phyloP scores from a whole-genome alignment of 1,139 yeast genomes.

The Debaryomyces robertsiae region DNA sequence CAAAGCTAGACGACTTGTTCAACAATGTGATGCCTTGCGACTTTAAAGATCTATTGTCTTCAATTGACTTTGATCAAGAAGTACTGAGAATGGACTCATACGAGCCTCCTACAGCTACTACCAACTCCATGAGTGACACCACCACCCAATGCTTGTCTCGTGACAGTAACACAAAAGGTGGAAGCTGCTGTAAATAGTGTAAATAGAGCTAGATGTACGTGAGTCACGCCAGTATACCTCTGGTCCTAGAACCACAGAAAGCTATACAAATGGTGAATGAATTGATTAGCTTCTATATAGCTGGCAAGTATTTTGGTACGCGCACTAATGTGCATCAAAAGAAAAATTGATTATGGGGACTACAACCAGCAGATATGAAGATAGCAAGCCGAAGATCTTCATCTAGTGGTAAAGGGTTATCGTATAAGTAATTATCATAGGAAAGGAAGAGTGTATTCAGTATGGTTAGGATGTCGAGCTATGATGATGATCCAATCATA shows the following conservation, averaged over 20 bases:
- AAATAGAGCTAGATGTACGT: slow-evolving; percentile 1
- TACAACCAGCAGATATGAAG: too few species aligned
- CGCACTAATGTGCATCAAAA: slow-evolving; percentile 3
- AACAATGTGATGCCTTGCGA: slow-evolving; percentile 4
- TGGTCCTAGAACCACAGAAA: background rate
- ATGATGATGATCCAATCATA: slow-evolving; percentile 17
- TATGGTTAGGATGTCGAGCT: slow-evolving; percentile 13
- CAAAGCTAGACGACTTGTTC: slow-evolving; percentile 44
- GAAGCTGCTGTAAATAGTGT: slow-evolving; percentile 3
- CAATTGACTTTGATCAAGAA: slow-evolving; percentile 5
- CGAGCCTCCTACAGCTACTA: background rate
- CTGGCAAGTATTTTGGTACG: background rate
- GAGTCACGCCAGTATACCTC: background rate
- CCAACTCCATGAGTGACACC: background rate
- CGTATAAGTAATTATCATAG: too few species aligned
- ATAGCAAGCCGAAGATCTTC: background rate
- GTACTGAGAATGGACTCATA: background rate
- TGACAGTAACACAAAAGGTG: too few species aligned
- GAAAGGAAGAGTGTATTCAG: background rate
- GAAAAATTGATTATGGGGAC: background rate
- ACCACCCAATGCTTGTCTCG: too few species aligned
- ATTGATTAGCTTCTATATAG: background rate
- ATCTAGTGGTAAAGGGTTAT: too few species aligned
- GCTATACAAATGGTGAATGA: background rate
- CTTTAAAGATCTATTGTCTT: slow-evolving; percentile 3